Evolutionary conservation across 2,329 filamentous ascomycete species (phyloP).

Genomic region (Cryphonectria parasitica): DNA sequence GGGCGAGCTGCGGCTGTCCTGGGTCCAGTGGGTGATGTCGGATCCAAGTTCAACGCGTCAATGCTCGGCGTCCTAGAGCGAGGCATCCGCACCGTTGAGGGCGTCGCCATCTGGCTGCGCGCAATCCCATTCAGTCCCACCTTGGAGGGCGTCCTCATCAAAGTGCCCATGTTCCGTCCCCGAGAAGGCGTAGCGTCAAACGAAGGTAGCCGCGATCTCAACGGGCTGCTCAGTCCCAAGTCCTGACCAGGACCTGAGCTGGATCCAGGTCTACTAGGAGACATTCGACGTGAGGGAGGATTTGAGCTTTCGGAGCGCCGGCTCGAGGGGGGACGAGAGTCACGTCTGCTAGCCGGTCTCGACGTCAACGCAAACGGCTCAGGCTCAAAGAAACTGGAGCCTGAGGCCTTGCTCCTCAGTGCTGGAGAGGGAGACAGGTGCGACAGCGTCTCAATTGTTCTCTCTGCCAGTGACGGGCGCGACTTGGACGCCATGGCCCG

Average conservation of each 20-base stretch:
- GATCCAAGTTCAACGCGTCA: constrained; percentile 39
- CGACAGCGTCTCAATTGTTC: constrained; percentile 83
- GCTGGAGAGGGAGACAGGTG: constrained; percentile 78
- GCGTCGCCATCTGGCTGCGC: constrained; percentile 40
- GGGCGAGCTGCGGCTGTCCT: constrained; percentile 52
- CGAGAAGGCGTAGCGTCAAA: constrained; percentile 49
- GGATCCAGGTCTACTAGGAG: constrained; percentile 58
- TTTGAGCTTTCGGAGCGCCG: constrained; percentile 65
- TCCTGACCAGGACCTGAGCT: constrained; percentile 53
- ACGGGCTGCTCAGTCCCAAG: constrained; percentile 47
- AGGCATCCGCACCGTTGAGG: constrained; percentile 36
- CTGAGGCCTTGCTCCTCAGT: constrained; percentile 66
- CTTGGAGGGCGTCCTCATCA: constrained; percentile 40
- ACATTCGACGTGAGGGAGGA: constrained; percentile 52
- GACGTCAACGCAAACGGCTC: constrained; percentile 60
- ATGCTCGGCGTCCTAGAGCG: constrained; percentile 46
- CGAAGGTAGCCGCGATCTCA: constrained; percentile 47
- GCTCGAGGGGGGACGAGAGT: constrained; percentile 59
- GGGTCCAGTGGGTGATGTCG: constrained; percentile 45
- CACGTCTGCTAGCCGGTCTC: constrained; percentile 45
- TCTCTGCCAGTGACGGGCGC: constrained; percentile 72
- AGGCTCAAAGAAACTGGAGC: constrained; percentile 76
- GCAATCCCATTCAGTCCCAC: constrained; percentile 34
- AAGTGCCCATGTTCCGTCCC: constrained; percentile 40
- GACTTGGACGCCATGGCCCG: constrained; percentile 33